Evolutionary conservation across 139 green algal genomes (phyloP).

Genomic region (Tetraselmis striata): DNA sequence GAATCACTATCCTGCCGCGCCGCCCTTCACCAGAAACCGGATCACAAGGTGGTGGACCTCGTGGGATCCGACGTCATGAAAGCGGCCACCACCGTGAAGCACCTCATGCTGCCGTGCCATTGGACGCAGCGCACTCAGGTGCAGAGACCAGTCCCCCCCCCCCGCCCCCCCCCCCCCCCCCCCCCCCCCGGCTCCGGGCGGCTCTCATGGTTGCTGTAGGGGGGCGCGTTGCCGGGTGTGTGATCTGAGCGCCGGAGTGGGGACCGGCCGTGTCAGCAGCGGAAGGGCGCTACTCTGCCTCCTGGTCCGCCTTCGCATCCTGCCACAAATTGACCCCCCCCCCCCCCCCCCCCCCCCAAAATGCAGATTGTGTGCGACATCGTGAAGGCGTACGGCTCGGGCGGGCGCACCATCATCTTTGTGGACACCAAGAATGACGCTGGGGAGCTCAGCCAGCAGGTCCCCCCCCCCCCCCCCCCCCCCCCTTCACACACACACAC

Average conservation of each 20-base stretch:
- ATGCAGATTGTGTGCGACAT: conserved; percentile 25
- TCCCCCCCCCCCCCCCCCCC: too few species aligned
- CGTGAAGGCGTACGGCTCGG: background rate
- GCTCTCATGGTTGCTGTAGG: too few species aligned
- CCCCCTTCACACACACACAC: background rate
- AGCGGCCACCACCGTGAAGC: conserved; percentile 72
- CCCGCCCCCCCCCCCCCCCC: too few species aligned
- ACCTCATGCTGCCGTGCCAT: conserved; percentile 88
- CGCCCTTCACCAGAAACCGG: conserved; percentile 11
- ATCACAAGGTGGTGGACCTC: conserved; percentile 80
- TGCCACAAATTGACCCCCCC: too few species aligned
- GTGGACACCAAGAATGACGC: conserved; percentile 94
- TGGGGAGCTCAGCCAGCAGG: conserved; percentile 54
- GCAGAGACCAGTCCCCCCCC: too few species aligned
- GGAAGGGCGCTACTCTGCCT: too few species aligned
- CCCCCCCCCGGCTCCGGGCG: too few species aligned
- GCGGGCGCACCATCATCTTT: conserved; percentile 79
- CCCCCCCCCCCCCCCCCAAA: too few species aligned
- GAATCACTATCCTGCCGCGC: too few species aligned
- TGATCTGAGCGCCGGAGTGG: background rate
- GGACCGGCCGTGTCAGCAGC: too few species aligned
- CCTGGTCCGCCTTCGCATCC: too few species aligned
- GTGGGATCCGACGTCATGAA: conserved; percentile 86
- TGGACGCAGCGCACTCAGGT: conserved; percentile 65
- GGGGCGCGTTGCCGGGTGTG: background rate